Conservation (phyloP, 805 yeast genomes). For the Ogataea wickerhamii region DNA sequence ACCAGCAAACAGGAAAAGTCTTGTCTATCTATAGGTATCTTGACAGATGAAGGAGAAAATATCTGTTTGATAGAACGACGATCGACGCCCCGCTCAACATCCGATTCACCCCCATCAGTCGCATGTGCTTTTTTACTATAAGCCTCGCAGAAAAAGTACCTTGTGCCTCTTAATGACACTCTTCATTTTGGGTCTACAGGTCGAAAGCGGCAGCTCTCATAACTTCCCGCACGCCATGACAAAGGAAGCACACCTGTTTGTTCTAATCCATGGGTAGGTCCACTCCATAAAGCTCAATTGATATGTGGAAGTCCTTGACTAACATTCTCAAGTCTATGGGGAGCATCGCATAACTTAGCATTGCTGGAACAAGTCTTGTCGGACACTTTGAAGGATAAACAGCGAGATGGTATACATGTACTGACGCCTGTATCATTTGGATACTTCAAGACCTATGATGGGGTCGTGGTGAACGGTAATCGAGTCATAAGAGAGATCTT, state of each 20-base stretch:
- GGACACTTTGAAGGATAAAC: slow-evolving; percentile 29
- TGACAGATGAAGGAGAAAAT: no score
- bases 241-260: slow-evolving; percentile 52
- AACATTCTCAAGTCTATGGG: slow-evolving; percentile 44
- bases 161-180: no score
- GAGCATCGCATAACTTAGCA: slow-evolving; percentile 56
- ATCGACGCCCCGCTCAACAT: no score
- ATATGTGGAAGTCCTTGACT: neutral
- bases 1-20: no score
- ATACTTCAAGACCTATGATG: slow-evolving; percentile 80
- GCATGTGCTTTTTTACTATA: no score
- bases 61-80: no score
- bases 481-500: slow-evolving; percentile 66
- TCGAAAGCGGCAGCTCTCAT: no score
- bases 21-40: no score
- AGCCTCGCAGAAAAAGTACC: no score
- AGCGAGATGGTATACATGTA: slow-evolving; percentile 40
- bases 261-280: slow-evolving; percentile 70
- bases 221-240: slow-evolving; percentile 7
- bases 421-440: slow-evolving; percentile 59
- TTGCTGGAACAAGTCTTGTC: slow-evolving; percentile 43
- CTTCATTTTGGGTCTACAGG: no score
- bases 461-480: slow-evolving; percentile 69
- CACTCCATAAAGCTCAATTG: no score
- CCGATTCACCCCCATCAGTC: no score